Evolutionary conservation across 768 basidiomycete species (phyloP).

Genomic region (Amyloporia xantha): DNA sequence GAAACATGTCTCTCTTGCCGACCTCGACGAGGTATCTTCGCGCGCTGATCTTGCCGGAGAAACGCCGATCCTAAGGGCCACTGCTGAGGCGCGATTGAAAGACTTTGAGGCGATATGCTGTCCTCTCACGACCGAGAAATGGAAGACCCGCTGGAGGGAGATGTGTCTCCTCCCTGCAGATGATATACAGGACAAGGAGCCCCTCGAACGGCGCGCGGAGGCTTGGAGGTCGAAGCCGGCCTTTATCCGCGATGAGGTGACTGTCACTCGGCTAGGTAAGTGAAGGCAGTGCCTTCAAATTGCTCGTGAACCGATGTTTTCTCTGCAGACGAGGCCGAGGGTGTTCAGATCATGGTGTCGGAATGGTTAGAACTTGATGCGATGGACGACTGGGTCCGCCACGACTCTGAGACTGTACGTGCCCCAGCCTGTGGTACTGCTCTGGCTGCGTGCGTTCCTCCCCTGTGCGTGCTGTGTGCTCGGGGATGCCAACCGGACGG

Average conservation of each 20-base stretch:
- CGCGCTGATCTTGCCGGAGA: slow-evolving; percentile 16
- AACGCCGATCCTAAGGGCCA: slow-evolving; percentile 46
- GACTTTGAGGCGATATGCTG: slow-evolving; percentile 75
- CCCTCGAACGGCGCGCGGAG: slow-evolving; percentile 65
- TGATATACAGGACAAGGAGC: slow-evolving; percentile 31
- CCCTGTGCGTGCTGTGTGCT: not conserved
- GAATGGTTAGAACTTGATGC: slow-evolving; percentile 97
- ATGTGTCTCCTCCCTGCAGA: slow-evolving; percentile 73
- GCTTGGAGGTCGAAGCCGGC: slow-evolving; percentile 79
- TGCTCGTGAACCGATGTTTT: slow-evolving; percentile 1
- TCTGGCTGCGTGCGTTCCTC: too few relatives aligned
- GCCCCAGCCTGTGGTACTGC: slow-evolving; percentile 1
- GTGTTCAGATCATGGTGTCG: slow-evolving; percentile 69
- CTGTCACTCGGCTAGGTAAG: slow-evolving; percentile 81
- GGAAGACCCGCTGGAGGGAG: slow-evolving; percentile 82
- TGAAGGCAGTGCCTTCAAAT: not conserved
- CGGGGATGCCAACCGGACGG: not conserved
- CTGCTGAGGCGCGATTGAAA: slow-evolving; percentile 46
- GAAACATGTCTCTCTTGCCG: slow-evolving; percentile 21
- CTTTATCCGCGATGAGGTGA: slow-evolving; percentile 81
- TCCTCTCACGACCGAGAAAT: slow-evolving; percentile 84
- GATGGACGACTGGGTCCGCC: slow-evolving; percentile 86
- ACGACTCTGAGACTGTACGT: slow-evolving; percentile 92
- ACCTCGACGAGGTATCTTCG: slow-evolving; percentile 18
- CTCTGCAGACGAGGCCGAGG: slow-evolving; percentile 64